These are phyloP conservation scores for Platanthera zijinensis DNA, from an alignment of 106 monocot species.

Conservation along the genomic window DNA sequence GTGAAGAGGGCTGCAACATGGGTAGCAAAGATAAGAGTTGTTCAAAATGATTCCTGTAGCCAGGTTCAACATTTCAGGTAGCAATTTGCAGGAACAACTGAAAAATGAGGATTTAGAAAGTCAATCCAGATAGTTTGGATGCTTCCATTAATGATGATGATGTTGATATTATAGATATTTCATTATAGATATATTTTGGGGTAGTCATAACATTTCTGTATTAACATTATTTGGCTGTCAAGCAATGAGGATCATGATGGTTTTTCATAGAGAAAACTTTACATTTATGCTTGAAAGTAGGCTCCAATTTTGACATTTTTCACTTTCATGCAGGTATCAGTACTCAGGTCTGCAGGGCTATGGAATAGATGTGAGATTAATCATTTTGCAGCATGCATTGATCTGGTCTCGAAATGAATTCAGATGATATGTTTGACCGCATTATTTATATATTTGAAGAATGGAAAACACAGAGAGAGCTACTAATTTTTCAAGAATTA, in stretches of 20 bases:
- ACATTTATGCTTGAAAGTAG: not conserved
- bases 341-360: conserved; percentile 34
- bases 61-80: not conserved
- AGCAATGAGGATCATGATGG: not conserved
- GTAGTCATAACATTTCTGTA: not conserved
- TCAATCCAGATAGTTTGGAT: not conserved
- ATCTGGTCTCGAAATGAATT: too few relatives aligned
- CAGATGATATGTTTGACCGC: too few relatives aligned
- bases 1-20: too few relatives aligned
- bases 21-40: too few relatives aligned
- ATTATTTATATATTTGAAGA: too few relatives aligned
- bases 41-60: too few relatives aligned
- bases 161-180: not conserved
- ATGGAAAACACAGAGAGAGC: too few relatives aligned
- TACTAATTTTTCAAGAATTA: too few relatives aligned
- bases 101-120: not conserved
- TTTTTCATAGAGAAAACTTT: not conserved
- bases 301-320: not conserved
- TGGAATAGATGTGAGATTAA: conserved; percentile 15
- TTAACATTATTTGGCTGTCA: not conserved
- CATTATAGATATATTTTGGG: not conserved
- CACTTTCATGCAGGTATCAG: conserved; percentile 36
- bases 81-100: too few relatives aligned
- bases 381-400: conserved; percentile 47
- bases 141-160: not conserved